Conservation (phyloP, 2,329 filamentous ascomycete species). For the Cucurbitaria berberidis region DNA sequence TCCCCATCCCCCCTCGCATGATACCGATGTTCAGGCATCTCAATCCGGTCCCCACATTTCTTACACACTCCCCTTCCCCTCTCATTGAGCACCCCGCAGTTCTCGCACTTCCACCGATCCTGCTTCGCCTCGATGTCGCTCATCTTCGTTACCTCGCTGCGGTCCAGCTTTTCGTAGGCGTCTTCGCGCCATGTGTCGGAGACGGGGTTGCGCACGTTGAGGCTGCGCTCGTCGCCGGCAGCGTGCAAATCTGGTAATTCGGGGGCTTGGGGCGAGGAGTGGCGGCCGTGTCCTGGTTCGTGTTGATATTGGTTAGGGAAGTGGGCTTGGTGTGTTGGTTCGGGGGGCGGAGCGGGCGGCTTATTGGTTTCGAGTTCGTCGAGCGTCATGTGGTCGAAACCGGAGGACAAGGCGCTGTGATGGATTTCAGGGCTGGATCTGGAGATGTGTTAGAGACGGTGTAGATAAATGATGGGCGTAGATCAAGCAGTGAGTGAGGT, state of each 20-base stretch:
- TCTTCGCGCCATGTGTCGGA: conserved; percentile 13
- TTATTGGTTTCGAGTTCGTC: not conserved
- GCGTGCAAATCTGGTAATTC: conserved; percentile 5
- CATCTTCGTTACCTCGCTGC: not conserved
- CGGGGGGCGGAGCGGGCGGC: not conserved
- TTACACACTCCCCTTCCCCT: not conserved
- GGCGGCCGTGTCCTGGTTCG: conserved; percentile 3
- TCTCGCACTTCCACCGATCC: conserved; percentile 10
- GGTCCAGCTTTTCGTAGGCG: conserved; percentile 2
- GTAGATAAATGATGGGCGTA: not conserved
- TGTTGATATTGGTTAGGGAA: conserved; percentile 5
- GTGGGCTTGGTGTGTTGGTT: not conserved
- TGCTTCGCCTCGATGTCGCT: not conserved
- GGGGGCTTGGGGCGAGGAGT: not conserved
- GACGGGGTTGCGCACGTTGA: conserved; percentile 7
- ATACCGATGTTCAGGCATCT: not conserved
- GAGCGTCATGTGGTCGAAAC: conserved; percentile 1
- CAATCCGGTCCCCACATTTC: not conserved
- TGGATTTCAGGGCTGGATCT: not conserved
- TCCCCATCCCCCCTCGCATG: not conserved
- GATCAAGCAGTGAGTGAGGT: not conserved
- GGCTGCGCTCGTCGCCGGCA: not conserved
- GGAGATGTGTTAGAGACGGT: not conserved
- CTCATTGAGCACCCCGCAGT: conserved; percentile 7
- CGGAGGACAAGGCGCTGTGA: conserved; percentile 5